Evolutionary conservation across 306 rosid genomes (phyloP), one percentile per base, ranked within the genome.

Genomic region (Trifolium repens): DNA sequence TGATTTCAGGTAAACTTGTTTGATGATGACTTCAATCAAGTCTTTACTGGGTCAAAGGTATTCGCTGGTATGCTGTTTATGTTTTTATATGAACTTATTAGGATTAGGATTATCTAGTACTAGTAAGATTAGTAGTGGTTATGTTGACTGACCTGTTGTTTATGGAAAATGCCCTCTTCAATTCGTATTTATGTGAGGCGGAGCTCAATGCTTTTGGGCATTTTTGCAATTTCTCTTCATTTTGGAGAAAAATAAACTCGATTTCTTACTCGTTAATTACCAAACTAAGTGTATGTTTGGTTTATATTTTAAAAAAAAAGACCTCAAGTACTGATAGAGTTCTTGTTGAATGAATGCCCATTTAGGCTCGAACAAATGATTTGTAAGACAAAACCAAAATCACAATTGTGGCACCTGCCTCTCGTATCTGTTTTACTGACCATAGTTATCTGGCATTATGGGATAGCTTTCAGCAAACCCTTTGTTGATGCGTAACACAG

Each of bases 11-110:
- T 89, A 50, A 79, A 69, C 55, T 83, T 87, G 60, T 77, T 86
- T 50, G 82, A 81, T 73, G 93, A 88, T 43, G 98, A 91, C 77
- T 91, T 91, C 78, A 90, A 87, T 70, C 83, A 94, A 71, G 90
- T 79, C 46, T 83, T 83, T 76, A 80, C 87, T 62, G 94, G 90
- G 84, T 80, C 85, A 82, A 89, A 86, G 89, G 89, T 83, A 79
- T 82, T 93, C 71, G 87, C 91, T 84, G 98, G 97, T 91, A 91
- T 54, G 98, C 91, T 71, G 72, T 70, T 72, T 40, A 40, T 39
- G 73, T 12, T 73, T 75, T 75, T 24, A 12, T 30, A 37, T 73
- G 62, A 60, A 44, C 16, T 39, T 46, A 58, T 58, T 17, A 8
- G 17, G 17, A 37, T 37, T 39, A 39, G 42, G 42, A 39, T 39